Percentiles rank a stretch among this genome's conserved stretches.
phyloP scores from a whole-genome alignment of 306 rosid species.

The Inga leiocalycina region DNA sequence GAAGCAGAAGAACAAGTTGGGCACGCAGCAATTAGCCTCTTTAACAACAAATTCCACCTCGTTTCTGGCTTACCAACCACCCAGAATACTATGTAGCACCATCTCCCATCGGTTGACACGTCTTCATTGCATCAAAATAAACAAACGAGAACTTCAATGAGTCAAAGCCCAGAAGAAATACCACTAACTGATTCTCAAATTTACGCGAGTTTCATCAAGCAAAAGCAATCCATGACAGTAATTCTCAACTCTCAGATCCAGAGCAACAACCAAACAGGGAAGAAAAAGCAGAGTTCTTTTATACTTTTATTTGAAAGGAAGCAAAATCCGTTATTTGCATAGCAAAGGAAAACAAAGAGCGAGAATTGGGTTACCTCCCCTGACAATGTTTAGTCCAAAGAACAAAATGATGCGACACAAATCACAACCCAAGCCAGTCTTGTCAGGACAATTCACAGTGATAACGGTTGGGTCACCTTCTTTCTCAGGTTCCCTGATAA shows the following conservation, averaged over 20 bases:
- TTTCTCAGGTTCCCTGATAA: conserved; percentile 60
- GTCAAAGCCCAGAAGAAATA: background rate
- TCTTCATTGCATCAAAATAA: conserved; percentile 54
- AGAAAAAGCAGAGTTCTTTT: conserved; percentile 4
- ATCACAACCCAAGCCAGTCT: conserved; percentile 89
- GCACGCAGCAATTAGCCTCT: conserved; percentile 75
- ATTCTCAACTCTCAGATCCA: background rate
- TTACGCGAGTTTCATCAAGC: background rate
- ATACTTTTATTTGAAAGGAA: background rate
- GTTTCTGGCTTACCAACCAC: conserved; percentile 73
- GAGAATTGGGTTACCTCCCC: conserved; percentile 67
- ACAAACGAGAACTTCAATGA: background rate
- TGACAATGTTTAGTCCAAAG: conserved; percentile 84
- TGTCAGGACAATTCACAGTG: conserved; percentile 95
- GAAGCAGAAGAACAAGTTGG: conserved; percentile 89
- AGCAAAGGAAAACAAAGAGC: background rate
- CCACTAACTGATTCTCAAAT: conserved; percentile 9
- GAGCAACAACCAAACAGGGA: conserved; percentile 13
- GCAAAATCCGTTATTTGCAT: background rate
- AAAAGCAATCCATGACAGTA: background rate
- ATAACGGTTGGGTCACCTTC: conserved; percentile 69
- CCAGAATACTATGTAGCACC: conserved; percentile 98
- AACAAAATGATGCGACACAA: conserved; percentile 92
- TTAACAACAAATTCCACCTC: conserved; percentile 80
- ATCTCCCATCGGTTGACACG: conserved; percentile 90